Evolutionary conservation across 768 basidiomycete species (phyloP).

Genomic region (Kwoniella dendrophila): DNA sequence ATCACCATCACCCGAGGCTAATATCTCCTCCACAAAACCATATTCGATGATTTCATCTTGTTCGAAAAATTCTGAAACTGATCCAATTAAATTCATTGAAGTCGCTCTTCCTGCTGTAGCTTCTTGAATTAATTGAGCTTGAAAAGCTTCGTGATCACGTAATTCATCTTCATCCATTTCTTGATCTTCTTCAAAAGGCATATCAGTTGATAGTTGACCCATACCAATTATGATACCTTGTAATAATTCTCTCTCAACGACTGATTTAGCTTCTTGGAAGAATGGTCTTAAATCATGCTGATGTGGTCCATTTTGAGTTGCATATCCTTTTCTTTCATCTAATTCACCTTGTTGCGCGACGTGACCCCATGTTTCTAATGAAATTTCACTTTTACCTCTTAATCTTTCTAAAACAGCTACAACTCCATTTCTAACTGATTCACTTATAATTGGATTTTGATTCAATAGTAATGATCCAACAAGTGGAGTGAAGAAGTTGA

Average conservation of each 20-base stretch:
- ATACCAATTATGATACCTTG: conserved; percentile 88
- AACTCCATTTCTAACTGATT: conserved; percentile 71
- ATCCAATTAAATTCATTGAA: conserved; percentile 90
- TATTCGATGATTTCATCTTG: conserved; percentile 36
- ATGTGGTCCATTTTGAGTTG: conserved; percentile 52
- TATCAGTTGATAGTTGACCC: conserved; percentile 66
- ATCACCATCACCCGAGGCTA: conserved; percentile 68
- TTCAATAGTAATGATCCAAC: conserved; percentile 85
- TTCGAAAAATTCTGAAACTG: conserved; percentile 65
- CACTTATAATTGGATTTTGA: conserved; percentile 71
- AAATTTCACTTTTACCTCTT: conserved; percentile 60
- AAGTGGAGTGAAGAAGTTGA: conserved; percentile 87
- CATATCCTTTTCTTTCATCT: conserved; percentile 39
- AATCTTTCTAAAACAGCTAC: conserved; percentile 76
- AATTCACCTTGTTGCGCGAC: conserved; percentile 56
- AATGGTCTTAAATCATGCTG: conserved; percentile 49
- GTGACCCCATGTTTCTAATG: conserved; percentile 47
- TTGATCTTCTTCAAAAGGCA: conserved; percentile 32
- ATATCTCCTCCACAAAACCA: conserved; percentile 57
- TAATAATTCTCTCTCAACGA: conserved; percentile 79
- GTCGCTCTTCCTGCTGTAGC: conserved; percentile 82
- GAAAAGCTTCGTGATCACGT: conserved; percentile 36
- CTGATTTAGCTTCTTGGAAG: conserved; percentile 60
- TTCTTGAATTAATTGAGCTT: conserved; percentile 63
- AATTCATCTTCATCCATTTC: conserved; percentile 48